Percentiles rank a stretch among this genome's conserved stretches.
Conservation (phyloP, 768 basidiomycete genomes). For the Leccinum subtestaceum region DNA sequence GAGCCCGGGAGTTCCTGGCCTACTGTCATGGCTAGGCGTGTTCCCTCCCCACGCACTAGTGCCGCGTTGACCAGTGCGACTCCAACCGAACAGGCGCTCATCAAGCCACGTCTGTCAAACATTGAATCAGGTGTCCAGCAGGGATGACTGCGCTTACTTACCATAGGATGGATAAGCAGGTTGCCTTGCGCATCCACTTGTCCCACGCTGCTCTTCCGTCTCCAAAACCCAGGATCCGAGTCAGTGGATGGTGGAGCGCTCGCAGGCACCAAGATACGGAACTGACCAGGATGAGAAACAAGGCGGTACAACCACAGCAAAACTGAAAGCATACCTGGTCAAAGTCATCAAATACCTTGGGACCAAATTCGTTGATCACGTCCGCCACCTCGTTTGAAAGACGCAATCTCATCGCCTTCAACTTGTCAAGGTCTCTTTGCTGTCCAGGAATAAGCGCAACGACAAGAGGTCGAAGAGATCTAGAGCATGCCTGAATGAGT, state of each 20-base stretch:
- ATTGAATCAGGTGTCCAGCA: not conserved
- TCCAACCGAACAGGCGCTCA: constrained; percentile 92
- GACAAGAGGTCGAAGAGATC: constrained; percentile 86
- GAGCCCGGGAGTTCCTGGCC: constrained; percentile 70
- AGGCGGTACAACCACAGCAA: not conserved
- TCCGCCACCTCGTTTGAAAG: constrained; percentile 83
- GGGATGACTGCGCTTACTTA: constrained; percentile 32
- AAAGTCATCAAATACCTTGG: constrained; percentile 84
- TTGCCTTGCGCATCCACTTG: constrained; percentile 85
- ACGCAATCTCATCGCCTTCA: constrained; percentile 69
- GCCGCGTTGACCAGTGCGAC: constrained; percentile 69
- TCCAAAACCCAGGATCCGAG: constrained; percentile 62
- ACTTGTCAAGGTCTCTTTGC: constrained; percentile 70
- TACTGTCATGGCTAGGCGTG: constrained; percentile 55
- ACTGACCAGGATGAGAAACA: constrained; percentile 38
- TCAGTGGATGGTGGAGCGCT: constrained; percentile 76
- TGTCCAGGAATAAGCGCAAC: constrained; percentile 88
- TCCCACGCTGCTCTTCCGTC: constrained; percentile 75
- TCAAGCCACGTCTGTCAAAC: constrained; percentile 76
- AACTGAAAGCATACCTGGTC: constrained; percentile 52
- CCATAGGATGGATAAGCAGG: constrained; percentile 85
- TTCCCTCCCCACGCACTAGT: constrained; percentile 82
- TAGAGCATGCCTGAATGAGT: constrained; percentile 32
- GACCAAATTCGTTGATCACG: constrained; percentile 85
- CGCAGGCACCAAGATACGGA: constrained; percentile 77